Evolutionary conservation across 2,329 filamentous ascomycete genomes (phyloP).

Genomic region (Colletotrichum camelliae): DNA sequence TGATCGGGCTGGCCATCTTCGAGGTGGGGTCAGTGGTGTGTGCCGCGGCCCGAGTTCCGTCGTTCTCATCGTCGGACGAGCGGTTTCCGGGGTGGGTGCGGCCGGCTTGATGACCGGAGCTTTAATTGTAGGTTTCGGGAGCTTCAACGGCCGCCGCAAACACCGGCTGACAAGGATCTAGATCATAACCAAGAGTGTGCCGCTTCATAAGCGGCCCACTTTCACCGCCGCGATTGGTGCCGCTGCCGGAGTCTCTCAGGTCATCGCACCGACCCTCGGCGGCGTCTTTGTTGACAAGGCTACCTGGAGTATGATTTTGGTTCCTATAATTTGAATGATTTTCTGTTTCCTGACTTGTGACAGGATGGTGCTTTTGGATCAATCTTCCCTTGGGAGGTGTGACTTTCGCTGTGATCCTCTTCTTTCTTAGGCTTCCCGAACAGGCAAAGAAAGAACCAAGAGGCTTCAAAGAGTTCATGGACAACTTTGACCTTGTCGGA

Average conservation of each 20-base stretch:
- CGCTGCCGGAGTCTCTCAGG: constrained; percentile 60
- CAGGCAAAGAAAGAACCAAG: constrained; percentile 29
- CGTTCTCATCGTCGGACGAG: constrained; percentile 44
- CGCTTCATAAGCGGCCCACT: constrained; percentile 56
- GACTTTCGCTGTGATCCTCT: constrained; percentile 41
- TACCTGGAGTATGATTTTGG: constrained; percentile 44
- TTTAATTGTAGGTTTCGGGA: neutral
- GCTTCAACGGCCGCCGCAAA: too few relatives aligned
- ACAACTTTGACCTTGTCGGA: constrained; percentile 30
- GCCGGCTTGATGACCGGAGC: constrained; percentile 31
- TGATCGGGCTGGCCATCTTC: constrained; percentile 40
- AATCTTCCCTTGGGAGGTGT: constrained; percentile 49
- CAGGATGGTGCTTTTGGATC: constrained; percentile 51
- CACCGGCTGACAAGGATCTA: constrained; percentile 36
- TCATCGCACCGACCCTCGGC: constrained; percentile 54
- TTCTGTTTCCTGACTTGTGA: neutral
- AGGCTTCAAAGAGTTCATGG: constrained; percentile 31
- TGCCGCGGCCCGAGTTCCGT: constrained; percentile 41
- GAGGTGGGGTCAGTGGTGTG: constrained; percentile 51
- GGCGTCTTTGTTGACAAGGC: constrained; percentile 53
- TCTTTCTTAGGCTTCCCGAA: constrained; percentile 47
- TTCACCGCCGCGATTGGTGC: constrained; percentile 59
- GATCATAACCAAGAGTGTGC: constrained; percentile 51
- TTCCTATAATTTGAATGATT: neutral
- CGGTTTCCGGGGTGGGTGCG: constrained; percentile 39